Conservation (phyloP, 2,329 filamentous ascomycete genomes). For the Colletotrichum phormii region DNA sequence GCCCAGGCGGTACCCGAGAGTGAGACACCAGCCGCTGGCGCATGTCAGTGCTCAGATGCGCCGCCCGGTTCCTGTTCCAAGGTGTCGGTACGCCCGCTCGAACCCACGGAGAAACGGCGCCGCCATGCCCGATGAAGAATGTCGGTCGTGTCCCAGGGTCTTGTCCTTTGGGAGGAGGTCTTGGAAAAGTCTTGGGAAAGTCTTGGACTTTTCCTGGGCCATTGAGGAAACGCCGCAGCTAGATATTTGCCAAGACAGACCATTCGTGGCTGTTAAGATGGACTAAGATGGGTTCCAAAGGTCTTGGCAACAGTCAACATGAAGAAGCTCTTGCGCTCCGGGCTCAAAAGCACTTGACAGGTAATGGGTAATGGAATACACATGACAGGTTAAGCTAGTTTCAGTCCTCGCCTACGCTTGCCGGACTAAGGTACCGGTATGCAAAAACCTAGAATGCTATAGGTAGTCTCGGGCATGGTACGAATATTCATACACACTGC, state of each 20-base stretch:
- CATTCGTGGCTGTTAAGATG: not conserved
- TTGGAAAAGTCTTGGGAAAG: not conserved
- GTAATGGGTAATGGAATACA: not conserved
- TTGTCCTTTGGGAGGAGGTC: not conserved
- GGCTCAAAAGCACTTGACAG: not conserved
- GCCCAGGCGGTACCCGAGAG: not conserved
- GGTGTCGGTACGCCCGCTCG: slow-evolving; percentile 19
- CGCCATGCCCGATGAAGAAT: not conserved
- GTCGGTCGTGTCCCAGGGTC: not conserved
- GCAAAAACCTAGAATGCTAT: not conserved
- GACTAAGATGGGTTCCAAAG: not conserved
- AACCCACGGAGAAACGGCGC: not conserved
- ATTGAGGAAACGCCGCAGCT: slow-evolving; percentile 7
- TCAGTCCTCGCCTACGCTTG: not conserved
- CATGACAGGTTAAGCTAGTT: not conserved
- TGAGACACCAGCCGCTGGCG: not conserved
- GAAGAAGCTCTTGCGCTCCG: not conserved
- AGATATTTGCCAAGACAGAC: slow-evolving; percentile 12
- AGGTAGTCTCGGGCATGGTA: not conserved
- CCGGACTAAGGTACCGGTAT: not conserved
- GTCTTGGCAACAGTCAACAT: slow-evolving; percentile 10
- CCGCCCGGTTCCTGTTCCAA: slow-evolving; percentile 12
- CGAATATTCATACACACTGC: no score
- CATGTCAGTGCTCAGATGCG: not conserved
- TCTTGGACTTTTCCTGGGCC: not conserved